Evolutionary conservation across 495 filamentous ascomycete species (phyloP).

Genomic region (Hyaloscypha hepaticicola): DNA sequence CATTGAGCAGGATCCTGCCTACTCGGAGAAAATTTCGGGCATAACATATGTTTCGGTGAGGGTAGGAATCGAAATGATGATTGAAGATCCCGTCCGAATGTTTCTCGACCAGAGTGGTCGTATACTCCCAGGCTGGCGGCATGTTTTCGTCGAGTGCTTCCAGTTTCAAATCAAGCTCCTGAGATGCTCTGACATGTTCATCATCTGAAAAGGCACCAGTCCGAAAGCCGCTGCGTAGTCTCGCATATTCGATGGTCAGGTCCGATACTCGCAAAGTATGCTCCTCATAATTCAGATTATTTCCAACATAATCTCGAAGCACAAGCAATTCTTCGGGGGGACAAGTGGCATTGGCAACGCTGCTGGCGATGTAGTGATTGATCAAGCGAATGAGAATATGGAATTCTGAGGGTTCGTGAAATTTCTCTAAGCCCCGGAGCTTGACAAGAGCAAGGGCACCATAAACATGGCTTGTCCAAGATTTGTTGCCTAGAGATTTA

Average conservation of each 20-base stretch:
- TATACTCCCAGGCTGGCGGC: conserved; percentile 2
- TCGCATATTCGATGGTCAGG: conserved; percentile 28
- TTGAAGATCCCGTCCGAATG: conserved; percentile 24
- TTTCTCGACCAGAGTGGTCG: neutral
- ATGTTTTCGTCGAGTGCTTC: neutral
- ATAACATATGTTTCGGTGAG: conserved; percentile 29
- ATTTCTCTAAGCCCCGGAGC: conserved; percentile 53
- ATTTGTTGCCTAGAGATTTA: conserved; percentile 25
- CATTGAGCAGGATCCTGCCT: conserved; percentile 36
- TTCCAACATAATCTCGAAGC: conserved; percentile 23
- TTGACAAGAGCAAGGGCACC: conserved; percentile 57
- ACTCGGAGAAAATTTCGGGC: conserved; percentile 34
- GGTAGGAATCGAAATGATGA: conserved; percentile 30
- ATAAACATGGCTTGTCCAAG: conserved; percentile 57
- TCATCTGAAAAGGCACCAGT: conserved; percentile 1
- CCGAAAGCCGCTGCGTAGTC: conserved; percentile 25
- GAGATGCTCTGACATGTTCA: conserved; percentile 3
- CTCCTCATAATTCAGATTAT: neutral
- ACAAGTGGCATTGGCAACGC: neutral
- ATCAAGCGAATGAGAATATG: conserved; percentile 9
- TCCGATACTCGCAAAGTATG: conserved; percentile 16
- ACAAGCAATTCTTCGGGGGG: conserved; percentile 16
- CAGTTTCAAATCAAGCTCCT: conserved; percentile 11
- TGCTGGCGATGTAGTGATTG: neutral
- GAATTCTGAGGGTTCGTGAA: conserved; percentile 37